A percentile compares a stretch with the other conserved stretches of the same genome.
These are phyloP conservation scores for Fusarium torreyae DNA, from an alignment of 2,329 filamentous ascomycete species.

Conservation along the genomic window DNA sequence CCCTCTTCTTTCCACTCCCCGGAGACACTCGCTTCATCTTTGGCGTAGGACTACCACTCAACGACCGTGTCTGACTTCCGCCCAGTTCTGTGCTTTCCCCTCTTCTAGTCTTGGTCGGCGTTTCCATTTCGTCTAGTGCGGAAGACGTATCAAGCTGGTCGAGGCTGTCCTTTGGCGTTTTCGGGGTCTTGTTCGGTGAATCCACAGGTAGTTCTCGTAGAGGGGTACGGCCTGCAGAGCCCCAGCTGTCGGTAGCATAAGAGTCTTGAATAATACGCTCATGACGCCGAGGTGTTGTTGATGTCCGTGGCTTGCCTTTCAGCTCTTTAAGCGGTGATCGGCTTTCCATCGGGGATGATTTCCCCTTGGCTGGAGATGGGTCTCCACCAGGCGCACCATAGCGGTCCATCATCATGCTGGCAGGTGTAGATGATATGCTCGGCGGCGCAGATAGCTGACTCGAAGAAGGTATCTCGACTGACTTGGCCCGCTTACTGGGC, in stretches of 20 bases:
- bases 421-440: slow-evolving; percentile 58
- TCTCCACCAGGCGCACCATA: slow-evolving; percentile 55
- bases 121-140: slow-evolving; percentile 43
- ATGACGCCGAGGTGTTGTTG: slow-evolving; percentile 36
- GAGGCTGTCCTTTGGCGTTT: slow-evolving; percentile 23
- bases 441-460: slow-evolving; percentile 56
- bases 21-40: slow-evolving; percentile 43
- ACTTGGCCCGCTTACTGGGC: slow-evolving; percentile 52
- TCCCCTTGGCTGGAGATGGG: slow-evolving; percentile 58
- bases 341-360: slow-evolving; percentile 49
- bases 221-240: slow-evolving; percentile 45
- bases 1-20: slow-evolving; percentile 34
- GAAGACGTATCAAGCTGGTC: slow-evolving; percentile 44
- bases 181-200: slow-evolving; percentile 31
- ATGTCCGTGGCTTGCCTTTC: slow-evolving; percentile 41
- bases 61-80: slow-evolving; percentile 21
- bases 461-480: slow-evolving; percentile 63
- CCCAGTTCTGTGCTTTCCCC: slow-evolving; percentile 44
- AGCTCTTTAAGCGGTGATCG: slow-evolving; percentile 44
- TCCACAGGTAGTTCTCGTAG: slow-evolving; percentile 32
- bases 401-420: slow-evolving; percentile 58
- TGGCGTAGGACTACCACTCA: slow-evolving; percentile 39
- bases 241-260: slow-evolving; percentile 57
- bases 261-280: slow-evolving; percentile 63
- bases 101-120: slow-evolving; percentile 44